Evolutionary conservation across 352 stramenopile genomes (phyloP).

Genomic region (Phytophthora megakarya): DNA sequence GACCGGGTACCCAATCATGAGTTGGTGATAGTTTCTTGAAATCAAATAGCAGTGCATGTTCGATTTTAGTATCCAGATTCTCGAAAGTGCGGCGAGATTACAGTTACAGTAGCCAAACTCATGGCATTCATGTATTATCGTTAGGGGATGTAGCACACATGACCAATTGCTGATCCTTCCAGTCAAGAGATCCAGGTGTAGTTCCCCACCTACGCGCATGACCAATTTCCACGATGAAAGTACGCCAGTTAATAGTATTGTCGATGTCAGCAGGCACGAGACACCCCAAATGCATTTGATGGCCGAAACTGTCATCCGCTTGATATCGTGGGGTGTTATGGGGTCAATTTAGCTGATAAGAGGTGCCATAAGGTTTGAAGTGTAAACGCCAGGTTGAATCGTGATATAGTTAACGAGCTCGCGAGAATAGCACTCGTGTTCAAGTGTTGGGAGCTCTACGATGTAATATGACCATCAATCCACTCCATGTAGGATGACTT

Average conservation of each 20-base stretch:
- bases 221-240: slow-evolving; percentile 1
- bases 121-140: too few species aligned
- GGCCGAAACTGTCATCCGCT: neutral
- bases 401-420: too few species aligned
- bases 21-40: too few species aligned
- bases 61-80: too few species aligned
- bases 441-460: neutral
- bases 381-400: neutral
- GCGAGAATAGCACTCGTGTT: neutral
- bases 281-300: neutral
- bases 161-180: slow-evolving; percentile 8
- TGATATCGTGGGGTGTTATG: neutral
- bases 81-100: too few species aligned
- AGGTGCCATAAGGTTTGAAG: neutral
- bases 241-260: neutral
- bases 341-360: neutral
- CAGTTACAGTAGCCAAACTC: too few species aligned
- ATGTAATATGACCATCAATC: slow-evolving; percentile 5
- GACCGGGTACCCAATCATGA: too few species aligned
- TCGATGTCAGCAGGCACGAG: neutral
- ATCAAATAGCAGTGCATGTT: too few species aligned
- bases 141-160: too few species aligned
- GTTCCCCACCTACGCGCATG: neutral
- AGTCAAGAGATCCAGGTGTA: neutral
- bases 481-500: slow-evolving; percentile 7